Evolutionary conservation across 2,329 filamentous ascomycete species (phyloP), one percentile per base, ranked within the genome.

Genomic region (Nigrospora osmanthi): DNA sequence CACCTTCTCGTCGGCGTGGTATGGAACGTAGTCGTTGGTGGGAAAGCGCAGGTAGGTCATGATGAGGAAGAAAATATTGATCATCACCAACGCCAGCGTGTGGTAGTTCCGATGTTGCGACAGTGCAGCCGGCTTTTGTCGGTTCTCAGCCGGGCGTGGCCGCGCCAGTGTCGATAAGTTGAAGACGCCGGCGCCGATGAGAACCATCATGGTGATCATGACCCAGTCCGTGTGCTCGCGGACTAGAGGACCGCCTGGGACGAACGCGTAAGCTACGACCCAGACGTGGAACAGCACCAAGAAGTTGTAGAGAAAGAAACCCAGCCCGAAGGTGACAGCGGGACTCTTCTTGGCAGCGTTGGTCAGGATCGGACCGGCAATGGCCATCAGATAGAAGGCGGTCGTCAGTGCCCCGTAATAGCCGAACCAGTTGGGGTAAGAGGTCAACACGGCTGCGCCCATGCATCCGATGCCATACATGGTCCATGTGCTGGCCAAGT

Each of bases 221-320:
- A 98, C 77, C 87, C 90, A 96, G 62, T 97, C 91, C 1, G 90
- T 98, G 59, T 84, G 90, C 64, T 98, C 93, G 38, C 93, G 84
- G 37, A 98, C 87, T 1, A 95, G 76, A 3, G 89, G 89, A 2
- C 93, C 93, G 42, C 93, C 93, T 2, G 93, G 93, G 3, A 98
- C 93, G 55, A 98, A 98, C 12, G 93, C 93, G 58, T 98, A 98
- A 2, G 93, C 93, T 11, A 98, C 93, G 33, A 96, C 87, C 93
- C 93, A 98, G 45, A 96, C 89, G 60, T 97, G 91, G 72, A 95
- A 95, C n/a, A 98, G 78, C 5, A 96, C 84, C 69, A 97, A 70
- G 57, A 97, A 76, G 65, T 97, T 95, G 72, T 97, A 98, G 40
- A 95, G 65, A 43, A 96, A 68, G 69, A 95, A 96, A 4, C 87